Conservation (phyloP, 345 rosid genomes). For the Microthlaspi erraticum region DNA sequence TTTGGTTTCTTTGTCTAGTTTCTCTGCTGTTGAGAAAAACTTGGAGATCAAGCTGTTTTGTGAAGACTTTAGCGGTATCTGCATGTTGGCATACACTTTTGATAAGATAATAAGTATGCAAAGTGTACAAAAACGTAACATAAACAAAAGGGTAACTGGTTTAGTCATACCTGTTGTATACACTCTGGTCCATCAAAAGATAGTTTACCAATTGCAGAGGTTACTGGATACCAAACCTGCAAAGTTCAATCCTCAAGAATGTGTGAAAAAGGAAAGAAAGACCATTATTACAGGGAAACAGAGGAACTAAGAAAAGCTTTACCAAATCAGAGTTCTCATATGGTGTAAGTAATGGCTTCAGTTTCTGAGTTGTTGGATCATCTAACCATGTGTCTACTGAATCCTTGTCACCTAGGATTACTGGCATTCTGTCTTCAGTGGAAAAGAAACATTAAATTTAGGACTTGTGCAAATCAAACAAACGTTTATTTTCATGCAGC, state of each 20-base stretch:
- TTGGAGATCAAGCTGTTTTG: conserved; percentile 68
- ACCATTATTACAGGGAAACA: background rate
- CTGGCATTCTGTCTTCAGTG: conserved; percentile 85
- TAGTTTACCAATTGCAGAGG: conserved; percentile 83
- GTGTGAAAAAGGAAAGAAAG: background rate
- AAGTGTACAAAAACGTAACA: background rate
- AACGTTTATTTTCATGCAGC: background rate
- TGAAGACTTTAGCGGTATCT: conserved; percentile 62
- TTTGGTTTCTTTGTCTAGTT: conserved; percentile 41
- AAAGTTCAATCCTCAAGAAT: conserved; percentile 19
- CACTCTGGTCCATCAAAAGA: conserved; percentile 92
- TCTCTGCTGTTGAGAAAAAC: conserved; percentile 64
- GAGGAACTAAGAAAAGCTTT: conserved; percentile 35
- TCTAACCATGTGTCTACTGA: conserved; percentile 71
- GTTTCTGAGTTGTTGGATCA: conserved; percentile 55
- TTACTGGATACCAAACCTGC: conserved; percentile 87
- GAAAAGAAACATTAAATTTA: conserved; percentile 11
- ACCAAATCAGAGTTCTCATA: conserved; percentile 81
- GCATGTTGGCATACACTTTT: conserved; percentile 39
- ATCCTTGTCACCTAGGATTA: conserved; percentile 74
- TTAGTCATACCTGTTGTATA: conserved; percentile 64
- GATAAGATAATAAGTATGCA: too few relatives aligned
- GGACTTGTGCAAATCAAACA: too few relatives aligned
- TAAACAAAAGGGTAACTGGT: conserved; percentile 18
- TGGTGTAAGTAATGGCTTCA: conserved; percentile 64